phyloP scores from a whole-genome alignment of 1,284 basidiomycete genomes.

The Rhizoctonia solani region DNA sequence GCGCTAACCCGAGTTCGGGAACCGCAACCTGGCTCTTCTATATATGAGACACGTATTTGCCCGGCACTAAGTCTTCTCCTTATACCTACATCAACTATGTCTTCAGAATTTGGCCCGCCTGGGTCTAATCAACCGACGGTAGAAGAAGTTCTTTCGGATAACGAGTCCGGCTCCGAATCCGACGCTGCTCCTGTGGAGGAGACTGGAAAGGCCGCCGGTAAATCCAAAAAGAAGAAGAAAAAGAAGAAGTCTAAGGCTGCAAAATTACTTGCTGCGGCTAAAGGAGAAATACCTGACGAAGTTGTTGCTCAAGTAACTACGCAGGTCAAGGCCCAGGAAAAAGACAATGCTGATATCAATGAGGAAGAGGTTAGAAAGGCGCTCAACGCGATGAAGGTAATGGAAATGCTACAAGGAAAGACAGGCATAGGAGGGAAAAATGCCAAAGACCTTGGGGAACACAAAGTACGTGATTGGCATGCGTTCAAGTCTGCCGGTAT shows the following conservation, averaged over 20 bases:
- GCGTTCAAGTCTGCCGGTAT: slow-evolving; percentile 22
- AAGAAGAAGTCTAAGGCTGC: slow-evolving; percentile 72
- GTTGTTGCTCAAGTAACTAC: slow-evolving; percentile 63
- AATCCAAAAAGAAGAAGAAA: slow-evolving; percentile 68
- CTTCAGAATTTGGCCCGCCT: slow-evolving; percentile 22
- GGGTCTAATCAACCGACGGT: slow-evolving; percentile 6
- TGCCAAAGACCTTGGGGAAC: slow-evolving; percentile 79
- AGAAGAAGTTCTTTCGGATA: slow-evolving; percentile 32
- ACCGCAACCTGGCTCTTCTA: background rate
- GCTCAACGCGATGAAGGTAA: slow-evolving; percentile 69
- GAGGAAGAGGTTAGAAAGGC: slow-evolving; percentile 63
- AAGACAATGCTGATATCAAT: slow-evolving; percentile 53
- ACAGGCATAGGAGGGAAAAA: slow-evolving; percentile 67
- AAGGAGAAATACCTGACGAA: slow-evolving; percentile 60
- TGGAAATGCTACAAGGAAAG: slow-evolving; percentile 74
- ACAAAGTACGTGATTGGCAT: slow-evolving; percentile 64
- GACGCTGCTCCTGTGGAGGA: slow-evolving; percentile 19
- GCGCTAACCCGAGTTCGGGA: too few relatives aligned
- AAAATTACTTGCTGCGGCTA: slow-evolving; percentile 38
- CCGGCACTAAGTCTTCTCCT: background rate
- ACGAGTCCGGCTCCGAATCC: slow-evolving; percentile 42
- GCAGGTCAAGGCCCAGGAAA: slow-evolving; percentile 56
- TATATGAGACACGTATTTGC: background rate
- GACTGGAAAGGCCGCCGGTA: slow-evolving; percentile 42
- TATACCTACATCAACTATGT: slow-evolving; percentile 10